Conservation (phyloP, 345 rosid species). For the Abelmoschus esculentus region DNA sequence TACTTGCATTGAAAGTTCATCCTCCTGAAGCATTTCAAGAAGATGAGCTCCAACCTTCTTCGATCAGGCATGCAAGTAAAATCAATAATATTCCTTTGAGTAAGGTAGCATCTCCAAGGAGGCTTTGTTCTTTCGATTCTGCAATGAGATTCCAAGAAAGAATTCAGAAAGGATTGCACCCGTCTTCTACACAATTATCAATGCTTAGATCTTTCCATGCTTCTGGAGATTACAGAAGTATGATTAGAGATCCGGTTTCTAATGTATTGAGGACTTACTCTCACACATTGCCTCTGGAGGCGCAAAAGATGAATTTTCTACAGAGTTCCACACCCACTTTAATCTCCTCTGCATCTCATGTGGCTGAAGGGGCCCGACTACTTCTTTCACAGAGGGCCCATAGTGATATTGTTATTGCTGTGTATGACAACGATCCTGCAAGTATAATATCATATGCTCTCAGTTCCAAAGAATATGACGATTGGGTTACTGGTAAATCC, state of each 20-base stretch:
- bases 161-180: constrained; percentile 45
- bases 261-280: constrained; percentile 49
- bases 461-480: constrained; percentile 67
- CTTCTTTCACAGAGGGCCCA: constrained; percentile 52
- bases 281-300: constrained; percentile 56
- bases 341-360: constrained; percentile 49
- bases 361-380: constrained; percentile 78
- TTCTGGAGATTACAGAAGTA: constrained; percentile 68
- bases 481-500: constrained; percentile 48
- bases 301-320: constrained; percentile 51
- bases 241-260: constrained; percentile 79
- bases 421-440: constrained; percentile 83
- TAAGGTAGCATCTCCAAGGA: constrained; percentile 46
- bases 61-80: constrained; percentile 20
- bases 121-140: constrained; percentile 86
- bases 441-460: constrained; percentile 89
- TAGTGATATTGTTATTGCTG: constrained; percentile 63
- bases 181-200: constrained; percentile 56
- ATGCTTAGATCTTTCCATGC: constrained; percentile 74
- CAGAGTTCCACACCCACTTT: constrained; percentile 42
- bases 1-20: constrained; percentile 25
- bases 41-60: constrained; percentile 30
- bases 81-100: constrained; percentile 30
- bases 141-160: constrained; percentile 64
- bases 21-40: constrained; percentile 21